Evolutionary conservation across 176 grass and related monocot species (phyloP).

Genomic region (Phragmites australis): DNA sequence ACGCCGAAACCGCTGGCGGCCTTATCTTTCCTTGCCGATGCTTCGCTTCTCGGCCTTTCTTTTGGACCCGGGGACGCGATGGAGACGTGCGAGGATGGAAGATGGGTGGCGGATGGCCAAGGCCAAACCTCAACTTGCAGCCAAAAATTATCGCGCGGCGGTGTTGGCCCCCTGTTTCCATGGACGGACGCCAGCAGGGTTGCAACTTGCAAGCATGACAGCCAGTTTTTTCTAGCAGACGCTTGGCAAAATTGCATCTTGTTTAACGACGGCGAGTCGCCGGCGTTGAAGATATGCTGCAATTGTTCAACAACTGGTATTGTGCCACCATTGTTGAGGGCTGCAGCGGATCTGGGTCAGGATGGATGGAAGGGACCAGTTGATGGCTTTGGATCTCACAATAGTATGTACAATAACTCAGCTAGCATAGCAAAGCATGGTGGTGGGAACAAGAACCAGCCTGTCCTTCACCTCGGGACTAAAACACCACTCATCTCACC

Average conservation of each 20-base stretch:
- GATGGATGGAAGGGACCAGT: background rate
- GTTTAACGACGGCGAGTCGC: background rate
- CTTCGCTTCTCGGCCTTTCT: background rate
- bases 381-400: background rate
- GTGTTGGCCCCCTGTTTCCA: background rate
- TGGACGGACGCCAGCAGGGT: background rate
- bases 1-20: slow-evolving; percentile 22
- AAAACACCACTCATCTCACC: slow-evolving; percentile 25
- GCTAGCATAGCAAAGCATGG: background rate
- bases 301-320: background rate
- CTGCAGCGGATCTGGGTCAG: background rate
- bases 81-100: background rate
- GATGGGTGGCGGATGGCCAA: background rate
- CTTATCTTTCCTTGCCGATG: background rate
- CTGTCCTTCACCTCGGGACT: slow-evolving; percentile 44
- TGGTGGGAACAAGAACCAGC: background rate
- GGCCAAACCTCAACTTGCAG: background rate
- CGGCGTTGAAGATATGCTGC: background rate
- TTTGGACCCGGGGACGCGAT: background rate
- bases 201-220: background rate
- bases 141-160: background rate
- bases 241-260: background rate
- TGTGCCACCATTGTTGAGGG: no score
- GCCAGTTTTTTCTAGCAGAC: background rate
- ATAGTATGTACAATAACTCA: background rate